Evolutionary conservation across 495 filamentous ascomycete genomes (phyloP).

Genomic region (Aspergillus taichungensis): DNA sequence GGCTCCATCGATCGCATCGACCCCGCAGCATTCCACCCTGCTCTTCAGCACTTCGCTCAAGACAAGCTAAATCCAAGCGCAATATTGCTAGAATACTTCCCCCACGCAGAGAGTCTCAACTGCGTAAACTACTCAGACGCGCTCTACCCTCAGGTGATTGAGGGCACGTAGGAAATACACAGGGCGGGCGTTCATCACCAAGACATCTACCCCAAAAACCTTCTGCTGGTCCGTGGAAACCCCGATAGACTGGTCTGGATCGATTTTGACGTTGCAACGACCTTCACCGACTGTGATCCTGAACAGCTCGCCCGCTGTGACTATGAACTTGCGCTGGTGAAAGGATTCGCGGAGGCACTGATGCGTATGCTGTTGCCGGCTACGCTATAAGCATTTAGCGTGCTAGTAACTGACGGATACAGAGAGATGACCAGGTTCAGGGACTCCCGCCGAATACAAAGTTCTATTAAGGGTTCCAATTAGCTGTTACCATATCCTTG

Average conservation of each 20-base stretch:
- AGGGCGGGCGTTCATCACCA: background rate
- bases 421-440: background rate
- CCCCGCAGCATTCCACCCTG: background rate
- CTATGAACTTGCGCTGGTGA: background rate
- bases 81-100: background rate
- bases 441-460: background rate
- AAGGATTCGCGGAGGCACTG: background rate
- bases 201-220: slow-evolving; percentile 1
- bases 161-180: background rate
- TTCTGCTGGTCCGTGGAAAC: background rate
- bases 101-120: background rate
- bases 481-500: too few species aligned
- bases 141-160: background rate
- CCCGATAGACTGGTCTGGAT: background rate
- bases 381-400: too few species aligned
- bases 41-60: background rate
- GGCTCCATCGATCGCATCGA: slow-evolving; percentile 8
- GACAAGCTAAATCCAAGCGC: background rate
- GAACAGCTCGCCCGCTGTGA: background rate
- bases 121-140: background rate
- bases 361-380: background rate
- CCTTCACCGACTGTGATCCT: background rate
- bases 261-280: slow-evolving; percentile 1
- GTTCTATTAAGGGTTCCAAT: background rate
- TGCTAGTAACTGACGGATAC: background rate